Conservation (phyloP, 352 stramenopile species). For the Globisporangium yorkense region DNA sequence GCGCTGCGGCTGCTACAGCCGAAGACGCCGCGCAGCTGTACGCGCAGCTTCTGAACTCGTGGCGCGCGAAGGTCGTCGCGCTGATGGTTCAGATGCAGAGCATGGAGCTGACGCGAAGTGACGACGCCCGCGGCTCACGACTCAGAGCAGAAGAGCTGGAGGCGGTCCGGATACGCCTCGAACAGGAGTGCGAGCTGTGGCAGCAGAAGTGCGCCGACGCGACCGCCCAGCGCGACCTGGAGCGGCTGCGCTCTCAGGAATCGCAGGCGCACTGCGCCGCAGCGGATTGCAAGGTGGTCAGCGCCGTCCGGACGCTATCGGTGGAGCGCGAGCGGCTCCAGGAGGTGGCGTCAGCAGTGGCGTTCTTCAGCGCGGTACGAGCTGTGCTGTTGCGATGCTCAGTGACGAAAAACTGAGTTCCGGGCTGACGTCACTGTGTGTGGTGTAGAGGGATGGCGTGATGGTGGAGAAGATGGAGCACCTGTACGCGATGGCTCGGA, state of each 20-base stretch:
- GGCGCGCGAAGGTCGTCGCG: constrained; percentile 52
- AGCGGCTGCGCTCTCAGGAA: constrained; percentile 28
- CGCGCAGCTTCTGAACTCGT: constrained; percentile 28
- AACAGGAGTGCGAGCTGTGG: constrained; percentile 38
- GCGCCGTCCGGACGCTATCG: constrained; percentile 41
- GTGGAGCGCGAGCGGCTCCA: constrained; percentile 42
- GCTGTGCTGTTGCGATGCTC: neutral
- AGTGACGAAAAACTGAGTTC: no score
- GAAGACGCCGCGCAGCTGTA: constrained; percentile 23
- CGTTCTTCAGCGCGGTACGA: constrained; percentile 35
- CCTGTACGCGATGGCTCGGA: constrained; percentile 19
- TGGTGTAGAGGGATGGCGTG: constrained; percentile 20
- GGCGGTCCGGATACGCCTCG: constrained; percentile 12
- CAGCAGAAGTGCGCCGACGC: constrained; percentile 43
- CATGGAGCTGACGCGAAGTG: constrained; percentile 21
- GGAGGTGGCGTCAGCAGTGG: constrained; percentile 34
- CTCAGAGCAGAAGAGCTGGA: constrained; percentile 10
- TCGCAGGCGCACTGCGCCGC: constrained; percentile 16
- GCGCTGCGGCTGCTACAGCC: constrained; percentile 4
- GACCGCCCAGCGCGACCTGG: constrained; percentile 56
- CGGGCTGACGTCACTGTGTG: neutral
- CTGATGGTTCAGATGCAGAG: constrained; percentile 53
- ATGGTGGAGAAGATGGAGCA: constrained; percentile 47
- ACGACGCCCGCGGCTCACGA: constrained; percentile 8
- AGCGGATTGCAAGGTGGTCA: constrained; percentile 36